These are phyloP conservation scores for Penicillium sp. DNA, from an alignment of 2,329 filamentous ascomycete genomes.

Conservation along the genomic window DNA sequence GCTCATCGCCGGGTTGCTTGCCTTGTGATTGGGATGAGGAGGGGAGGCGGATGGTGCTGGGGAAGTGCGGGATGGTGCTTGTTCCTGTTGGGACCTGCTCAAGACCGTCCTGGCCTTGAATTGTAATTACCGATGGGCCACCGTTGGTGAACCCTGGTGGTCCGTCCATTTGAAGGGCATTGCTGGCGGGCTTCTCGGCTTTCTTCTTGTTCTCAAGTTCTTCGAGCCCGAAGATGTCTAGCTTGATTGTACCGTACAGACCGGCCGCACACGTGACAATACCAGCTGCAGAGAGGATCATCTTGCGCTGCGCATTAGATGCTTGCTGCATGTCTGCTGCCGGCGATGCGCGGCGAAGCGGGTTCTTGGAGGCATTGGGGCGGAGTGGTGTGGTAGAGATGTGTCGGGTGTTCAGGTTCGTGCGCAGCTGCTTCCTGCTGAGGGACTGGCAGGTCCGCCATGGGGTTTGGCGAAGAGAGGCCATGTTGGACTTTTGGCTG, in stretches of 20 bases:
- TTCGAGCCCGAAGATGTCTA: constrained; percentile 37
- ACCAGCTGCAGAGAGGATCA: constrained; percentile 37
- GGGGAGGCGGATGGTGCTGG: constrained; percentile 68
- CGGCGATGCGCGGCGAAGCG: constrained; percentile 28
- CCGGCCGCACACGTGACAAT: constrained; percentile 41
- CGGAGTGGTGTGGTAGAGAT: constrained; percentile 31
- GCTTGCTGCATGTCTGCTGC: constrained; percentile 24
- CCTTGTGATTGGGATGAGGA: constrained; percentile 38
- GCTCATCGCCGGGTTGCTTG: constrained; percentile 38
- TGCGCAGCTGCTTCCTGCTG: constrained; percentile 17
- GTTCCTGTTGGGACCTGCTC: constrained; percentile 82
- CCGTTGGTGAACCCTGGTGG: constrained; percentile 38
- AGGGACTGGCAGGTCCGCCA: constrained; percentile 33
- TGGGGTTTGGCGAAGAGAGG: constrained; percentile 21
- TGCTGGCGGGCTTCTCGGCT: constrained; percentile 12
- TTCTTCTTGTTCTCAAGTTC: constrained; percentile 16
- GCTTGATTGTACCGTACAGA: constrained; percentile 44
- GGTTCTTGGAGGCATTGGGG: constrained; percentile 28
- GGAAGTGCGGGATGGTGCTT: constrained; percentile 76
- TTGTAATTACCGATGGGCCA: constrained; percentile 35
- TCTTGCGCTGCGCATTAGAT: constrained; percentile 33
- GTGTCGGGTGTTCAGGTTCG: constrained; percentile 13
- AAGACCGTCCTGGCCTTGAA: constrained; percentile 58
- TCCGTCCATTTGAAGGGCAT: constrained; percentile 42
- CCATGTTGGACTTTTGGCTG: constrained; percentile 15